phyloP scores from a whole-genome alignment of 441 rosid genomes.

The Kokia cookei region DNA sequence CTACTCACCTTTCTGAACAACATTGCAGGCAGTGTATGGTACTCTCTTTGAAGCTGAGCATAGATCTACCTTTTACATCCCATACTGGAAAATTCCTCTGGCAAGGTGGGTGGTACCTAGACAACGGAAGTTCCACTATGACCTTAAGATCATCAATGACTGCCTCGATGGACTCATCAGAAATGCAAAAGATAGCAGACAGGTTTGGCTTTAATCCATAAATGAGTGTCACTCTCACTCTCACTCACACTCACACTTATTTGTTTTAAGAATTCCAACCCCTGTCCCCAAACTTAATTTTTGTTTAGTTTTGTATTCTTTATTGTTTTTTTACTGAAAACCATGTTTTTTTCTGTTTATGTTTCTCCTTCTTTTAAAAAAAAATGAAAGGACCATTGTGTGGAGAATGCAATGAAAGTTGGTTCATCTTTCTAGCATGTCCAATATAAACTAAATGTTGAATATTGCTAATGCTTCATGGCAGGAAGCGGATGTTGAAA shows the following conservation, averaged over 20 bases:
- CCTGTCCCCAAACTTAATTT: background rate
- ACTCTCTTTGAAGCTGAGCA: constrained; percentile 98
- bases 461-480: constrained; percentile 14
- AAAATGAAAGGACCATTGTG: background rate
- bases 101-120: constrained; percentile 91
- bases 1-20: background rate
- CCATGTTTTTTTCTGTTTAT: background rate
- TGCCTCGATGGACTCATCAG: constrained; percentile 89
- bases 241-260: too few relatives aligned
- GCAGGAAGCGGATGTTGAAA: constrained; percentile 93
- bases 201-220: constrained; percentile 38
- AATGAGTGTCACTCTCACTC: background rate
- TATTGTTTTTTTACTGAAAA: background rate
- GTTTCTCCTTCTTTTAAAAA: background rate
- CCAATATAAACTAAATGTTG: background rate
- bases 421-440: background rate
- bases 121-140: constrained; percentile 74
- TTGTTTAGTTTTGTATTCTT: background rate
- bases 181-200: constrained; percentile 90
- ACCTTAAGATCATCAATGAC: constrained; percentile 82
- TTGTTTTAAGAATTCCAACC: background rate
- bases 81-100: constrained; percentile 92
- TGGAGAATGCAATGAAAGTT: background rate
- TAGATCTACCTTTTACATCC: constrained; percentile 94
- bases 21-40: constrained; percentile 84